Conservation (phyloP, 768 basidiomycete genomes). For the Multifurca ochricompacta region DNA sequence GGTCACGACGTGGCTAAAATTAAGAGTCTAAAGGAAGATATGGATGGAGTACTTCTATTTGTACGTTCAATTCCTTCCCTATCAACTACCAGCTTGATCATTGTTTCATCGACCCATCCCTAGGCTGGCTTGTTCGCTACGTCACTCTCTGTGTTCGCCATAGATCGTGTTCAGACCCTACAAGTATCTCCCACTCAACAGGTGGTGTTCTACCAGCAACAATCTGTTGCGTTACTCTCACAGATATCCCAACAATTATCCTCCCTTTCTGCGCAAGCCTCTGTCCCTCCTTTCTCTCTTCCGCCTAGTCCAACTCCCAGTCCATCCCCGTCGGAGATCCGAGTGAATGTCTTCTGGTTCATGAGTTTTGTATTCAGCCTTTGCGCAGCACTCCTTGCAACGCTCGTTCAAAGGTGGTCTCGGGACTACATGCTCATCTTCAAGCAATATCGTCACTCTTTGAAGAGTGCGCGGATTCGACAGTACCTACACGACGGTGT, state of each 20-base stretch:
- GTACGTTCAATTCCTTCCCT: not conserved
- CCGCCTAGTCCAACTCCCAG: not conserved
- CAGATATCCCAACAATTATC: constrained; percentile 1
- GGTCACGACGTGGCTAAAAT: not conserved
- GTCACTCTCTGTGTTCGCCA: constrained; percentile 1
- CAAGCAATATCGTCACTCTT: constrained; percentile 25
- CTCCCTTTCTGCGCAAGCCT: not conserved
- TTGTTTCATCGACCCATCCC: too few species aligned
- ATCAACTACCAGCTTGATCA: not conserved
- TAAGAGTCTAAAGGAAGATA: not conserved
- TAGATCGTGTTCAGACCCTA: constrained; percentile 1
- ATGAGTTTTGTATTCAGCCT: constrained; percentile 32
- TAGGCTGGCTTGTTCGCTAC: constrained; percentile 14
- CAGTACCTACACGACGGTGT: constrained; percentile 33
- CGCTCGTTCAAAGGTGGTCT: constrained; percentile 44
- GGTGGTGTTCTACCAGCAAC: not conserved
- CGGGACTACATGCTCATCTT: constrained; percentile 29
- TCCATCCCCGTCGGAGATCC: constrained; percentile 28
- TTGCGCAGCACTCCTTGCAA: constrained; percentile 35
- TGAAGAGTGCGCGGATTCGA: constrained; percentile 34
- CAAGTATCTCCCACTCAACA: not conserved
- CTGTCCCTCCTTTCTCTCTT: not conserved
- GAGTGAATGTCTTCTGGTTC: constrained; percentile 38
- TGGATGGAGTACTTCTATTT: not conserved
- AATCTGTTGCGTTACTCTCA: not conserved